phyloP scores from a whole-genome alignment of 2,329 filamentous ascomycete genomes.

The Zymoseptoria ardabiliae region DNA sequence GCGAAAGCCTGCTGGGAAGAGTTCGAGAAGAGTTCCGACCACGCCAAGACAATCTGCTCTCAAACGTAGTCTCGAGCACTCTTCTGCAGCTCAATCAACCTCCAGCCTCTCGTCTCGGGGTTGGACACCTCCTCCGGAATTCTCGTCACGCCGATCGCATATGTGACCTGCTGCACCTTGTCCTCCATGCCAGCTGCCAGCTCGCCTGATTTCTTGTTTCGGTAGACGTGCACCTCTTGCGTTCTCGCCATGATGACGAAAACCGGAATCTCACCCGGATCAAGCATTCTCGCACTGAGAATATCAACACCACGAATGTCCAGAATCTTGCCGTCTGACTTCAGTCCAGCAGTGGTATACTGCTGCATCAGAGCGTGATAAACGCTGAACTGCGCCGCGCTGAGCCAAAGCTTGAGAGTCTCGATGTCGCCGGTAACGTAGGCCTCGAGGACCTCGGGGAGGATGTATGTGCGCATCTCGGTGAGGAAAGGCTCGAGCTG shows the following conservation, averaged over 20 bases:
- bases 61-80: conserved; percentile 83
- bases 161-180: conserved; percentile 95
- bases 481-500: conserved; percentile 90
- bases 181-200: conserved; percentile 97
- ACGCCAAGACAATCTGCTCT: conserved; percentile 21
- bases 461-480: conserved; percentile 94
- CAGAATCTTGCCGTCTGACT: conserved; percentile 88
- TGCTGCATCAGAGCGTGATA: conserved; percentile 96
- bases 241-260: conserved; percentile 96
- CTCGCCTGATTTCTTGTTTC: conserved; percentile 80
- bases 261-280: conserved; percentile 82
- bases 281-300: conserved; percentile 68
- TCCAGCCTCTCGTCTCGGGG: conserved; percentile 92
- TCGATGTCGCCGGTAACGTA: conserved; percentile 95
- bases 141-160: conserved; percentile 91
- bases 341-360: conserved; percentile 86
- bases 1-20: not conserved
- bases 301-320: conserved; percentile 95
- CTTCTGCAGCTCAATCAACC: conserved; percentile 97
- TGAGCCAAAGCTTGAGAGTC: conserved; percentile 89
- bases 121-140: conserved; percentile 95
- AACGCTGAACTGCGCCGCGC: conserved; percentile 90
- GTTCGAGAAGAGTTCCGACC: not conserved
- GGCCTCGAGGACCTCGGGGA: conserved; percentile 92
- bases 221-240: conserved; percentile 95